phyloP scores from a whole-genome alignment of 805 yeast genomes.

The Monosporozyma servazzii region DNA sequence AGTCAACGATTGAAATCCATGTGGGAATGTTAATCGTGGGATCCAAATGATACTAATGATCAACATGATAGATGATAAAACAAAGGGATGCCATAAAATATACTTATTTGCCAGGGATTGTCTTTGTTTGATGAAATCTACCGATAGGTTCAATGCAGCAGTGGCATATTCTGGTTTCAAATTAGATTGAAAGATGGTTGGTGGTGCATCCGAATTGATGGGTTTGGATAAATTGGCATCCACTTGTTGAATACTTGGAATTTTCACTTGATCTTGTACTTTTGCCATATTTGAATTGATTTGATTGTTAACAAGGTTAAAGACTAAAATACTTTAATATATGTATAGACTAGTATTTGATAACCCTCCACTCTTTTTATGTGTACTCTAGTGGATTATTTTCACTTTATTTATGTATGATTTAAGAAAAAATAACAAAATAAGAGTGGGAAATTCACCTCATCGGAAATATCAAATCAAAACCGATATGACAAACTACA shows the following conservation, averaged over 20 bases:
- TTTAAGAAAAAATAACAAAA: background rate
- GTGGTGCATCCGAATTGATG: slow-evolving; percentile 40
- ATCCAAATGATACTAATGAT: slow-evolving; percentile 15
- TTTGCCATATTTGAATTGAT: background rate
- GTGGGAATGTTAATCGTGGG: slow-evolving; percentile 16
- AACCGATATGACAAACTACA: background rate
- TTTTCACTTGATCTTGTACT: background rate
- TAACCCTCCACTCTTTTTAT: background rate
- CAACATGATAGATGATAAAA: slow-evolving; percentile 23
- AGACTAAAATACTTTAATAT: no score
- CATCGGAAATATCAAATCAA: background rate
- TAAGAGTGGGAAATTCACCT: background rate
- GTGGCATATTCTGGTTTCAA: slow-evolving; percentile 50
- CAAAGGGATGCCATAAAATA: slow-evolving; percentile 39
- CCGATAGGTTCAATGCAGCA: slow-evolving; percentile 53
- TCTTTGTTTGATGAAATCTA: slow-evolving; percentile 44
- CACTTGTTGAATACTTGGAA: slow-evolving; percentile 33
- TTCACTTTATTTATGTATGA: background rate
- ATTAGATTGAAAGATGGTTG: slow-evolving; percentile 41
- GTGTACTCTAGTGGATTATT: background rate
- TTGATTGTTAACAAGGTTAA: no score
- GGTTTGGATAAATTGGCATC: slow-evolving; percentile 47
- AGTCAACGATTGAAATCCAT: slow-evolving; percentile 12
- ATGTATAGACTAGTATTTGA: no score
- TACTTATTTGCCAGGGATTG: slow-evolving; percentile 40